phyloP scores from a whole-genome alignment of 164 flowering plant genomes.

The Vitis vinifera region ASM3070453v1 NC_081808.1:4241001-4241500 shows the following conservation, averaged over 20 bases:
- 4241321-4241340: constrained; percentile 39
- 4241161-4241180: neutral
- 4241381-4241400: constrained; percentile 34
- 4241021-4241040: too few relatives aligned
- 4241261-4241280: constrained; percentile 9
- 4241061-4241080: too few relatives aligned
- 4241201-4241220: too few relatives aligned
- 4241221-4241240: neutral
- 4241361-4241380: constrained; percentile 60
- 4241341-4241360: constrained; percentile 38
- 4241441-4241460: constrained; percentile 50
- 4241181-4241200: neutral
- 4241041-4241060: too few relatives aligned
- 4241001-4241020: too few relatives aligned
- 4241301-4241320: constrained; percentile 37
- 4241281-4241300: constrained; percentile 41
- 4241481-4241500: constrained; percentile 35
- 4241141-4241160: too few relatives aligned
- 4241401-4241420: constrained; percentile 50
- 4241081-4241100: too few relatives aligned
- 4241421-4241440: constrained; percentile 40
- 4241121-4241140: too few relatives aligned
- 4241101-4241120: too few relatives aligned
- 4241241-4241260: constrained; percentile 6
- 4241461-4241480: constrained; percentile 31